Evolutionary conservation across 495 filamentous ascomycete species (phyloP).

Genomic region (Podospora comata): DNA sequence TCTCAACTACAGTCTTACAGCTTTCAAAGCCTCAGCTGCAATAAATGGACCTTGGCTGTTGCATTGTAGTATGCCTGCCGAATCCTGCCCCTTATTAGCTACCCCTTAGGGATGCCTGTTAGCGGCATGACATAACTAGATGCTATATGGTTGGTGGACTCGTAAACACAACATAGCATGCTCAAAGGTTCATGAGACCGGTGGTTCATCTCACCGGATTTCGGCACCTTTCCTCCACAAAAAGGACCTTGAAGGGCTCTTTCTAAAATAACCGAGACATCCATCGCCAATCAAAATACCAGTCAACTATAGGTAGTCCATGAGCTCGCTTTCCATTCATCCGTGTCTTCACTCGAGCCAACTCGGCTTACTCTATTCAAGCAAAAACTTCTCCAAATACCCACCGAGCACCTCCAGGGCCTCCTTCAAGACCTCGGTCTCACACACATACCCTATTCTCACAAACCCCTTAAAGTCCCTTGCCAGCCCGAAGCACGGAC

Average conservation of each 20-base stretch:
- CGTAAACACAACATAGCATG: not conserved
- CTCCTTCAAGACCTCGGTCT: slow-evolving; percentile 65
- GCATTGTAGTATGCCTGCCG: not conserved
- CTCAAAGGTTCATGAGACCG: not conserved
- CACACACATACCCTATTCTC: slow-evolving; percentile 73
- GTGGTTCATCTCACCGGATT: not conserved
- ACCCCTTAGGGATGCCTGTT: not conserved
- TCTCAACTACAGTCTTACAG: not conserved
- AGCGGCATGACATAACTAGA: not conserved
- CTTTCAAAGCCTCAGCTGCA: not conserved
- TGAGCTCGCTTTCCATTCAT: not conserved
- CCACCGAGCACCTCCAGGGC: slow-evolving; percentile 58
- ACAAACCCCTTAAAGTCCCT: slow-evolving; percentile 75
- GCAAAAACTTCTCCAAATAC: slow-evolving; percentile 52
- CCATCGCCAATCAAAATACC: not conserved
- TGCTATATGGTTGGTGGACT: not conserved
- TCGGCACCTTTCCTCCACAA: not conserved
- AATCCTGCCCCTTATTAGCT: not conserved
- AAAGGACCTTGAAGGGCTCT: not conserved
- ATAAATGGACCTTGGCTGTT: not conserved
- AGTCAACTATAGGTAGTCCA: not conserved
- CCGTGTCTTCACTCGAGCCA: not conserved
- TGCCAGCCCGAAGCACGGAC: slow-evolving; percentile 68
- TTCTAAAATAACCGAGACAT: not conserved
- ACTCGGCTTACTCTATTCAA: not conserved